These are phyloP conservation scores for Capsicum chinense DNA, from an alignment of 257 asterid species.

Conservation along the genomic window DNA sequence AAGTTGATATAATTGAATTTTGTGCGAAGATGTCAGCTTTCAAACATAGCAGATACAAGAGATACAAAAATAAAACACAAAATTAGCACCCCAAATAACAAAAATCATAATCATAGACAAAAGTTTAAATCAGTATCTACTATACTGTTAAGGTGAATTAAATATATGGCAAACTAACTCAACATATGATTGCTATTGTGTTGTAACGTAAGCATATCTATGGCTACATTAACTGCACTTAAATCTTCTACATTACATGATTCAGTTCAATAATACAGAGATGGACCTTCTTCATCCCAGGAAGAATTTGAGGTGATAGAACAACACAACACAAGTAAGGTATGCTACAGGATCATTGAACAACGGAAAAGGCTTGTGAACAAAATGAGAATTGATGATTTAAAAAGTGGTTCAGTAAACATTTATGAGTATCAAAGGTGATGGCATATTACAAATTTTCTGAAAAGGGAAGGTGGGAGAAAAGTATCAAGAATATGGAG, in stretches of 20 bases:
- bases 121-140: no score
- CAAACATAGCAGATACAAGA: no score
- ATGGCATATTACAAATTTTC: background rate
- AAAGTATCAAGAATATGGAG: background rate
- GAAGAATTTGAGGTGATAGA: background rate
- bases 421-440: background rate
- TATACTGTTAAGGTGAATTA: no score
- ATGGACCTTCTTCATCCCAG: background rate
- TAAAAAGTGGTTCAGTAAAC: background rate
- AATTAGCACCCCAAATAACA: no score
- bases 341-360: background rate
- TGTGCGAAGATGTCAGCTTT: no score
- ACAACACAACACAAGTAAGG: background rate
- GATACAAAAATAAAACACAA: no score
- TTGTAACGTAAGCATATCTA: background rate
- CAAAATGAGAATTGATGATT: background rate
- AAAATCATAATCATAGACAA: no score
- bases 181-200: background rate
- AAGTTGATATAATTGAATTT: no score
- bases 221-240: background rate
- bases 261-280: constrained; percentile 4
- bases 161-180: background rate
- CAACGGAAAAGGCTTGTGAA: background rate
- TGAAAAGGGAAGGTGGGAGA: background rate
- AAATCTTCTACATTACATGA: background rate